Evolutionary conservation across 108 stramenopile genomes (phyloP), one percentile per base, ranked within the genome.

Genomic region (Discostella stelligeroides): DNA sequence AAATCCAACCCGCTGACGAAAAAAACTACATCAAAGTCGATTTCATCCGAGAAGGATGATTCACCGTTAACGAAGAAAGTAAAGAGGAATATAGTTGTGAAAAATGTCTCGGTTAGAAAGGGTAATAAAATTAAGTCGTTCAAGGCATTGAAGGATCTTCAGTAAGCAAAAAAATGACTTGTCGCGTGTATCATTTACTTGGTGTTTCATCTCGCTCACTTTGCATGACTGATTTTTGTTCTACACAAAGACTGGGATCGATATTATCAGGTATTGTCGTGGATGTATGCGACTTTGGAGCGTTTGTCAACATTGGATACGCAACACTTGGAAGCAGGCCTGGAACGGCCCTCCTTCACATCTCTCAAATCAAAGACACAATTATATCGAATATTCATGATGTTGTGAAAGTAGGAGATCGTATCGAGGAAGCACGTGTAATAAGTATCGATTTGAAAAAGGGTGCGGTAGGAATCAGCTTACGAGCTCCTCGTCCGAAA

Each of bases 331-430:
- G 71, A 49, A 57, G 70, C 17, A 58, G 66, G 34, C 34, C 71
- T 1, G 77, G 77, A 59, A 68, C 72, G 25, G 80, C 80, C 7
- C 58, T 81, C 13, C 70, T 81, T 13, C 80, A 81, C 54, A 76
- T 70, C 23, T 81, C 80, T 58, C 80, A 81, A 56, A 81, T 81
- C 39, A 20, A 48, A 39, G 70, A 72, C 40, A 47, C 47, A 11
- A 70, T 49, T 25, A 54, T 81, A 18, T 57, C 42, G 4, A 63
- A 81, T 21, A 70, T 75, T 34, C 43, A 50, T 27, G 50, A 68
- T 20, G 30, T 72, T 7, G 9, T 81, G 7, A 68, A 69, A 13
- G 39, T 64, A 24, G 80, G 80, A 34, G 63, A 76, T 29, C 20
- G 40, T 1, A 57, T 75, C 14, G 54, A 71, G n/a, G 68, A 47